Evolutionary conservation across 2,329 filamentous ascomycete genomes (phyloP), one percentile per base, ranked within the genome.

Genomic region (Calonectria crousiana): DNA sequence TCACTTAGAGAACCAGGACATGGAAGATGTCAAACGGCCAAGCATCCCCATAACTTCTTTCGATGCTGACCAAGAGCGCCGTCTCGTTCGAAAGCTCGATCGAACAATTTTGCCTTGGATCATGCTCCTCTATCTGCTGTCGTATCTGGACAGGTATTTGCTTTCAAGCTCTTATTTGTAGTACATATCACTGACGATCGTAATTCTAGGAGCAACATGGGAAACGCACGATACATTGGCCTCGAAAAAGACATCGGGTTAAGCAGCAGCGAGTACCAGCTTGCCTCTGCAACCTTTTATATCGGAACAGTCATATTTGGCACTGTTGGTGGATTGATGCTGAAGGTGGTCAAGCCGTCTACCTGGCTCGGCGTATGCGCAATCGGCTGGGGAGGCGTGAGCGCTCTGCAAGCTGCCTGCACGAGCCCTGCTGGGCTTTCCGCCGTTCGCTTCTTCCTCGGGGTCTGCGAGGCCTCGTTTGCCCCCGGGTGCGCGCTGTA

Each of bases 31-130:
- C 13, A 41, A 53, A 20, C 4, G n/a, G 8, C 18, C 52, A 47
- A 6, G 1, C 20, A 3, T 6, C 10, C 23, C 38, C 0, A 34
- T 38, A 14, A 1, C 41, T 23, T 32, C 14, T 41, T 34, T 71
- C 60, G 73, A 73, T 26, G 20, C 70, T 13, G 70, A 62, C 0
- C 26, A 71, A 16, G 73, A 75, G 28, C 69, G 73, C 8, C 70
- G 73, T 16, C 52, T 73, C 3, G 73, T 75, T 23, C 56, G 73
- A 20, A 75, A 75, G 60, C 73, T 75, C 3, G 70, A 75, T 67
- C 70, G 70, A 9, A 75, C 73, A n/a, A 58, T 75, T 34, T 36
- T 75, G 30, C 73, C 73, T 1, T 75, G 73, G 73, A 75, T 75
- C 28, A 73, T 75, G 73, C 51, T 75, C n/a, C 65, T 75, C 9